These are phyloP conservation scores for Cercospora sp. DNA, from an alignment of 2,329 filamentous ascomycete species.

Conservation along the genomic window DNA sequence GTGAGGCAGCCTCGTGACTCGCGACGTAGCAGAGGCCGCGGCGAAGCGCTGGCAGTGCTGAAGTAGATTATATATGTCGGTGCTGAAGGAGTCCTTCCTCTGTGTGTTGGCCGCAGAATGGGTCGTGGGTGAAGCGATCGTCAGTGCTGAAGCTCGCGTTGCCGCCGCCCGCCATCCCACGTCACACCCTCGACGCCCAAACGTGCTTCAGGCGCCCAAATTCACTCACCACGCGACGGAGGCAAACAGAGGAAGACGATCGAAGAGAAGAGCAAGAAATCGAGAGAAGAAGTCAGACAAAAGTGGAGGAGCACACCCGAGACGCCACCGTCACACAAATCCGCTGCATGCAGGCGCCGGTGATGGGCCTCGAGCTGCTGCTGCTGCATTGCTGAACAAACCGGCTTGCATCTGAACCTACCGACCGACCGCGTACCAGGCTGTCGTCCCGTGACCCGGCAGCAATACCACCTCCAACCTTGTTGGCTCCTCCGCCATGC, in stretches of 20 bases:
- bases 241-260: neutral
- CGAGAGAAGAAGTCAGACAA: neutral
- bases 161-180: slow-evolving; percentile 4
- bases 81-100: neutral
- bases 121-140: neutral
- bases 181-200: neutral
- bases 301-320: neutral
- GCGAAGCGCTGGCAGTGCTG: slow-evolving; percentile 1
- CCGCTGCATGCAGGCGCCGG: neutral
- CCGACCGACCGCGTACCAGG: neutral
- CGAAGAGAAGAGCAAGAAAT: neutral
- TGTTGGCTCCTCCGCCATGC: slow-evolving; percentile 30
- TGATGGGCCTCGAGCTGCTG: slow-evolving; percentile 5
- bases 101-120: neutral
- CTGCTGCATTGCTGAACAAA: neutral
- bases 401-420: neutral
- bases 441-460: neutral
- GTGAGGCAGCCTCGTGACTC: neutral
- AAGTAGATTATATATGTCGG: neutral
- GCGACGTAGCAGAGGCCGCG: neutral
- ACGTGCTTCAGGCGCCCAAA: neutral
- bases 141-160: neutral
- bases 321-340: neutral
- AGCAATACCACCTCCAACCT: neutral
- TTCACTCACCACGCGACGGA: neutral